A percentile compares a stretch with the other conserved stretches of the same genome.
phyloP scores from a whole-genome alignment of 352 stramenopile genomes.

The Globisporangium paddicum region DNA sequence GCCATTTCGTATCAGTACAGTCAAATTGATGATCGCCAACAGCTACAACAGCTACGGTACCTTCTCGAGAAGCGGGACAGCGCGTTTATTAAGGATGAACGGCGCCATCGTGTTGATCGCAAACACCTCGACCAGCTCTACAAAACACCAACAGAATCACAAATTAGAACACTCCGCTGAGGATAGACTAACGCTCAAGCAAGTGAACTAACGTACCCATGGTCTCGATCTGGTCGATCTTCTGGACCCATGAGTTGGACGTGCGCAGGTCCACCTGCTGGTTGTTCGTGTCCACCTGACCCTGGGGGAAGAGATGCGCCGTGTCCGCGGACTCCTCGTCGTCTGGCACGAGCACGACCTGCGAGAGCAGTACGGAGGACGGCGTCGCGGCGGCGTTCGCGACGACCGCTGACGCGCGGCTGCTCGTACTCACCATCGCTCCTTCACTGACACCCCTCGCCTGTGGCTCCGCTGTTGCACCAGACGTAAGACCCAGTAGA shows the following conservation, averaged over 20 bases:
- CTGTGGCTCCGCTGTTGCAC: not conserved
- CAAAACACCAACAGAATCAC: conserved; percentile 1
- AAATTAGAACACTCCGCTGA: not conserved
- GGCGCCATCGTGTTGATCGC: conserved; percentile 93
- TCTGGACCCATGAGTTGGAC: conserved; percentile 91
- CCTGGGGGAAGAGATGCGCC: conserved; percentile 48
- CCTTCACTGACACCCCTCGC: conserved; percentile 1
- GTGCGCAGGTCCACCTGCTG: conserved; percentile 91
- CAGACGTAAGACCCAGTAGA: conserved; percentile 19
- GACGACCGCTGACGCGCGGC: conserved; percentile 10
- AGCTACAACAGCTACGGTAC: conserved; percentile 16
- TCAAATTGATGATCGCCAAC: not conserved
- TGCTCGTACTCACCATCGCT: conserved; percentile 26
- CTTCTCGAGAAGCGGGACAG: conserved; percentile 58
- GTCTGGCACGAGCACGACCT: conserved; percentile 85
- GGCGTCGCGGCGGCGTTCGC: conserved; percentile 21
- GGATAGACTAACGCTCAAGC: too few species aligned
- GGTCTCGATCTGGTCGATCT: conserved; percentile 71
- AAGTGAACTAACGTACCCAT: conserved; percentile 65
- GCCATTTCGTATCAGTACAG: not conserved
- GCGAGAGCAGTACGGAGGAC: conserved; percentile 86
- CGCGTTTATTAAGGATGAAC: conserved; percentile 92
- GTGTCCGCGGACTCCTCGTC: conserved; percentile 68
- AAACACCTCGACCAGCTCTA: conserved; percentile 79
- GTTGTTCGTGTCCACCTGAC: conserved; percentile 88